Percentiles rank a stretch among this genome's conserved stretches.
Conservation (phyloP, 495 filamentous ascomycete genomes). For the Podospora appendiculata region DNA sequence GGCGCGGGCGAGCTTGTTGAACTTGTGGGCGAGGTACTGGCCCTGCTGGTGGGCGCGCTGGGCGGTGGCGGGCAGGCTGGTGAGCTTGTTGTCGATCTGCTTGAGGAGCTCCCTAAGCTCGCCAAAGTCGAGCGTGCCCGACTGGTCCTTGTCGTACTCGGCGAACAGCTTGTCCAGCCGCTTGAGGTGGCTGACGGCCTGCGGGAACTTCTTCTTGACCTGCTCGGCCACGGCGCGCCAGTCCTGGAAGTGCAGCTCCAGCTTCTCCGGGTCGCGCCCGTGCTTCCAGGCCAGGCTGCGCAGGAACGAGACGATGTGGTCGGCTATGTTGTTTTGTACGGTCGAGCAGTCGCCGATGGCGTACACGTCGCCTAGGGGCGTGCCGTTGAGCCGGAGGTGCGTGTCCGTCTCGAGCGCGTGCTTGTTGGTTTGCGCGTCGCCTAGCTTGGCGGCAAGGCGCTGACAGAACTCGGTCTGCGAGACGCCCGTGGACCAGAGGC, state of each 20-base stretch:
- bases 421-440: constrained; percentile 69
- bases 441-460: constrained; percentile 62
- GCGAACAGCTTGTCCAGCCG: constrained; percentile 84
- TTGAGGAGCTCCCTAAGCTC: constrained; percentile 82
- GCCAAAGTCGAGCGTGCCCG: constrained; percentile 86
- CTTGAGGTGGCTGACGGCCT: constrained; percentile 82
- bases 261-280: constrained; percentile 74
- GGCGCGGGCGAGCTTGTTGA: constrained; percentile 82
- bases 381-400: constrained; percentile 84
- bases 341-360: constrained; percentile 96
- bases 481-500: constrained; percentile 96
- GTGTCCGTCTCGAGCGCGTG: constrained; percentile 94
- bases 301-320: constrained; percentile 80
- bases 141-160: constrained; percentile 86
- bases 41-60: constrained; percentile 97
- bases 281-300: constrained; percentile 88
- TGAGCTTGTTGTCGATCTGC: constrained; percentile 87
- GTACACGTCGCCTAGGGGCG: constrained; percentile 92
- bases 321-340: constrained; percentile 90
- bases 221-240: constrained; percentile 77
- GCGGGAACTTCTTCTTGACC: constrained; percentile 84
- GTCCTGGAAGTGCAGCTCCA: constrained; percentile 77
- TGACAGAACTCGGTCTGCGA: constrained; percentile 77
- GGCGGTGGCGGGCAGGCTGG: constrained; percentile 80
- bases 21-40: constrained; percentile 84